phyloP scores from a whole-genome alignment of 2,329 filamentous ascomycete species.

The Sordariomycetes sp. region DNA sequence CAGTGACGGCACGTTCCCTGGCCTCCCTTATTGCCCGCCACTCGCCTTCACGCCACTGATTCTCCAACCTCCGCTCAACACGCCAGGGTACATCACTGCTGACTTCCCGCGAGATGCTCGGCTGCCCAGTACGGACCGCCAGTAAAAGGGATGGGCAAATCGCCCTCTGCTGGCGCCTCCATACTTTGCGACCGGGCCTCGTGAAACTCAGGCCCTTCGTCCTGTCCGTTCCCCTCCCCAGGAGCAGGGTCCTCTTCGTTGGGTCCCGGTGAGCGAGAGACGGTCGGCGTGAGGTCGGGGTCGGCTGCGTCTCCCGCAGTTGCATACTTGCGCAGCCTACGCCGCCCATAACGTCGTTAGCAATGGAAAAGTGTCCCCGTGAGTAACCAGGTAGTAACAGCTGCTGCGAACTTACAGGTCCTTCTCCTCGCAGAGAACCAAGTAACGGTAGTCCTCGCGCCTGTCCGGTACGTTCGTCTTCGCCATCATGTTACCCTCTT shows the following conservation, averaged over 20 bases:
- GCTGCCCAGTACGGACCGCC: conserved; percentile 21
- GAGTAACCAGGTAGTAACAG: background rate
- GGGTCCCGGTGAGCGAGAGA: background rate
- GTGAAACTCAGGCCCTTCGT: background rate
- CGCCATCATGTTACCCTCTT: conserved; percentile 77
- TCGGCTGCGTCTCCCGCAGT: background rate
- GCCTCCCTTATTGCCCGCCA: background rate
- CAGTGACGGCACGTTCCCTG: background rate
- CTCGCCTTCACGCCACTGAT: conserved; percentile 21
- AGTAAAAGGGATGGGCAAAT: background rate
- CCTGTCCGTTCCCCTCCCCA: background rate
- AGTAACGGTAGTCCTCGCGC: conserved; percentile 76
- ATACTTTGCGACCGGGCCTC: background rate
- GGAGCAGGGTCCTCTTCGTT: background rate
- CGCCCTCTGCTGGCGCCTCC: background rate
- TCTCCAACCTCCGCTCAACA: conserved; percentile 39
- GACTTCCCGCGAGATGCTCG: conserved; percentile 39
- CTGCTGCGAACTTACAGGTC: conserved; percentile 51
- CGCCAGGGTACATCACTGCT: conserved; percentile 59
- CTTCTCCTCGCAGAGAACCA: conserved; percentile 73
- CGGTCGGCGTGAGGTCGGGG: background rate
- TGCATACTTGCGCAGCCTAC: background rate
- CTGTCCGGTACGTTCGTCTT: conserved; percentile 96
- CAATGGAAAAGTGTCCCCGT: background rate
- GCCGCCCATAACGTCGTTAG: background rate